Evolutionary conservation across 768 basidiomycete species (phyloP).

Genomic region (Polyporus arcularius): DNA sequence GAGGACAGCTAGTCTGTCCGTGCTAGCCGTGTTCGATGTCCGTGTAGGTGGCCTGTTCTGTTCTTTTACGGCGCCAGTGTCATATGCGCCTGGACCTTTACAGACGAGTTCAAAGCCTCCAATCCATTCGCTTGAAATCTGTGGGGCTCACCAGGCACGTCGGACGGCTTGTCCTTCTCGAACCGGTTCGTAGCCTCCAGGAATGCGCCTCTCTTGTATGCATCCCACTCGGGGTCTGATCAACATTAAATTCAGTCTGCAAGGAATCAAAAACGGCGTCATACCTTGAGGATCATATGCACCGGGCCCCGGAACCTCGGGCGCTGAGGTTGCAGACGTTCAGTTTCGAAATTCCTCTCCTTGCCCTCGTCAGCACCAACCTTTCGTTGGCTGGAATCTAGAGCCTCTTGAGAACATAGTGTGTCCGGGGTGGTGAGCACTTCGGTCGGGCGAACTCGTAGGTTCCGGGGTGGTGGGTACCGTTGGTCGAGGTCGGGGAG

Average conservation of each 20-base stretch:
- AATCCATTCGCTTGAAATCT: background rate
- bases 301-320: conserved; percentile 56
- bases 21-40: conserved; percentile 13
- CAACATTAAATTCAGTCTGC: background rate
- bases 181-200: conserved; percentile 60
- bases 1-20: conserved; percentile 55
- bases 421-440: background rate
- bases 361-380: background rate
- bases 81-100: conserved; percentile 39
- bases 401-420: conserved; percentile 51
- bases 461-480: background rate
- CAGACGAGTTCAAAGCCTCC: background rate
- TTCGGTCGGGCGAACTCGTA: background rate
- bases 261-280: background rate
- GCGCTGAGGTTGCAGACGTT: conserved; percentile 30
- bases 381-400: conserved; percentile 37
- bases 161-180: conserved; percentile 41
- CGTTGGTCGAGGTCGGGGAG: background rate
- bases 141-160: conserved; percentile 41
- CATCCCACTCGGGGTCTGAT: conserved; percentile 46
- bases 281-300: conserved; percentile 48
- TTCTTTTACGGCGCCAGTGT: conserved; percentile 25
- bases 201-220: conserved; percentile 59
- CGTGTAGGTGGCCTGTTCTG: conserved; percentile 30
- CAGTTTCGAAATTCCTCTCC: background rate